Percentiles rank a stretch among this genome's conserved stretches.
Evolutionary conservation across 129 eudicot genomes (phyloP).

Genomic region (Oenanthe sinensis): DNA sequence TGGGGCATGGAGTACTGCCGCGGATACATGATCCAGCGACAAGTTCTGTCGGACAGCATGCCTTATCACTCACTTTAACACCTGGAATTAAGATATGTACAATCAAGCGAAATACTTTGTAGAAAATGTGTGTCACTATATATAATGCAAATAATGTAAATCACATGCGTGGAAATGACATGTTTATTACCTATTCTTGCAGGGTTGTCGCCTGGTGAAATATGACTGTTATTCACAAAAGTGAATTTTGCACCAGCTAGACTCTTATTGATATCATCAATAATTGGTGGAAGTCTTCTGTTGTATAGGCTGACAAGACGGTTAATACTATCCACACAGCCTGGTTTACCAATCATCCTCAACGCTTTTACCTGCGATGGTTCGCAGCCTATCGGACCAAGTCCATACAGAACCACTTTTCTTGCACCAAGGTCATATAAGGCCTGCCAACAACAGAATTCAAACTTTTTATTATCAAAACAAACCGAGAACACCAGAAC

Average conservation of each 20-base stretch:
- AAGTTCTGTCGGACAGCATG: neutral
- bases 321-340: neutral
- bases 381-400: conserved; percentile 1
- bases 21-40: neutral
- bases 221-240: neutral
- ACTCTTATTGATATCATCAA: neutral
- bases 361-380: neutral
- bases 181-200: neutral
- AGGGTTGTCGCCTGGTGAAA: neutral
- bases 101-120: neutral
- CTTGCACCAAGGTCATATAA: neutral
- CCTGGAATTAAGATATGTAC: neutral
- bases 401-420: neutral
- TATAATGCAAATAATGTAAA: neutral
- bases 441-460: neutral
- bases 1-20: neutral
- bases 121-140: neutral
- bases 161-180: neutral
- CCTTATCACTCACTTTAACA: neutral
- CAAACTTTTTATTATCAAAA: too few relatives aligned
- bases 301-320: neutral
- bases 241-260: neutral
- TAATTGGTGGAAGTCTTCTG: neutral
- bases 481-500: too few relatives aligned
- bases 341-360: neutral